These are phyloP conservation scores for Candida albicans DNA, from an alignment of 1,139 yeast genomes.

Conservation along the genomic window DNA sequence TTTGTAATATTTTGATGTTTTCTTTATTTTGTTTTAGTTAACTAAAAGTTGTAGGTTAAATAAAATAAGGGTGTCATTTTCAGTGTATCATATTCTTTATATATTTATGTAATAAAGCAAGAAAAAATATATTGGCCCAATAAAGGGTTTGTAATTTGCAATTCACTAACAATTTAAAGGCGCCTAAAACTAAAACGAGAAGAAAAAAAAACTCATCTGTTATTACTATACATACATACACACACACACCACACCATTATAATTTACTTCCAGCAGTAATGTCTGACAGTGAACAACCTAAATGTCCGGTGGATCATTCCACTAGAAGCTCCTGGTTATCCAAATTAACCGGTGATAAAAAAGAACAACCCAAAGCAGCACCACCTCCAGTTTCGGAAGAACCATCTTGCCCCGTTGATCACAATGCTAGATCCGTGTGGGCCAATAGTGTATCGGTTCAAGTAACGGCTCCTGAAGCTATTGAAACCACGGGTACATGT, in stretches of 20 bases:
- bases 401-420: conserved; percentile 69
- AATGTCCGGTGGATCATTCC: conserved; percentile 30
- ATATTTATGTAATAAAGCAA: too few species aligned
- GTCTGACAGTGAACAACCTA: conserved; percentile 16
- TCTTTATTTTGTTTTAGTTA: too few species aligned
- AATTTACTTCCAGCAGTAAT: background rate
- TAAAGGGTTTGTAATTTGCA: too few species aligned
- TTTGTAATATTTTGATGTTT: too few species aligned
- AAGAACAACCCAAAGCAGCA: conserved; percentile 1
- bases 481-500: conserved; percentile 46
- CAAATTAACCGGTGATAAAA: conserved; percentile 29
- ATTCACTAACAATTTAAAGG: too few species aligned
- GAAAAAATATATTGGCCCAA: too few species aligned
- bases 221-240: background rate
- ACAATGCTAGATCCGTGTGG: conserved; percentile 60
- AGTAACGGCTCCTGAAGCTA: conserved; percentile 32
- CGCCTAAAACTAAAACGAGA: too few species aligned
- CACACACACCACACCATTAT: background rate
- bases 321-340: conserved; percentile 54
- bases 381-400: conserved; percentile 25
- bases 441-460: conserved; percentile 39
- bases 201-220: background rate
- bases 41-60: too few species aligned
- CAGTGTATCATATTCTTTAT: too few species aligned
- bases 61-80: too few species aligned